A percentile compares a stretch with the other conserved stretches of the same genome.
These are phyloP conservation scores for Candida endomychidarum DNA, from an alignment of 805 yeast species.

Conservation along the genomic window DNA sequence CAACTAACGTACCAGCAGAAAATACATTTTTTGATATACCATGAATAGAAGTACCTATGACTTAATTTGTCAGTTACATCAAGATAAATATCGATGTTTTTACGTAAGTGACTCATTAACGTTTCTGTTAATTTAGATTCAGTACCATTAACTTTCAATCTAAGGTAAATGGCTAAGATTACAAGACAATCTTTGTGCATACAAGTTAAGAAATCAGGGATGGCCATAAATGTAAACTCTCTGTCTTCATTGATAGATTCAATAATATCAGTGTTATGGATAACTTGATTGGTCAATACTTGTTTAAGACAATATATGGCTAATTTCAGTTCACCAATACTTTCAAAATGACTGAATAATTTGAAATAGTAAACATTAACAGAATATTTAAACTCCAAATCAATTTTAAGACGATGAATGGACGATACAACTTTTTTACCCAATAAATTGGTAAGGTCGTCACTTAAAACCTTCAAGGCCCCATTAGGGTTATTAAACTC, in stretches of 20 bases:
- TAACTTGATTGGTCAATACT: conserved; percentile 8
- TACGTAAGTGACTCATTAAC: not conserved
- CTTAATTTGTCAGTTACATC: conserved; percentile 6
- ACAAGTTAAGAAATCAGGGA: not conserved
- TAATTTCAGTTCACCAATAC: conserved; percentile 22
- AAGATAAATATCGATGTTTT: not conserved
- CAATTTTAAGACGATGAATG: no score
- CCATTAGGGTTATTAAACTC: conserved; percentile 4
- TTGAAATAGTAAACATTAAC: not conserved
- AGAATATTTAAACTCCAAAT: not conserved
- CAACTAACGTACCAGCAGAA: not conserved
- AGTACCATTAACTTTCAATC: conserved; percentile 1
- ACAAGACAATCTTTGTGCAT: conserved; percentile 7
- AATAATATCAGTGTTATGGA: not conserved
- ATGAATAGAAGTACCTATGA: conserved; percentile 8
- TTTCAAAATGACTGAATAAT: conserved; percentile 35
- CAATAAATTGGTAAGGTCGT: not conserved
- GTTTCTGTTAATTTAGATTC: not conserved
- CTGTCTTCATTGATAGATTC: conserved; percentile 1
- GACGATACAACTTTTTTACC: no score
- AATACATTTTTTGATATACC: conserved; percentile 6
- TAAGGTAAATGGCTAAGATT: conserved; percentile 1
- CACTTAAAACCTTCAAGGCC: no score
- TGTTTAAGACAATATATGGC: conserved; percentile 36
- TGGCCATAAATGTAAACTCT: not conserved